Evolutionary conservation across 352 stramenopile genomes (phyloP), one percentile per base, ranked within the genome.

Genomic region (Pythium periplocum): DNA sequence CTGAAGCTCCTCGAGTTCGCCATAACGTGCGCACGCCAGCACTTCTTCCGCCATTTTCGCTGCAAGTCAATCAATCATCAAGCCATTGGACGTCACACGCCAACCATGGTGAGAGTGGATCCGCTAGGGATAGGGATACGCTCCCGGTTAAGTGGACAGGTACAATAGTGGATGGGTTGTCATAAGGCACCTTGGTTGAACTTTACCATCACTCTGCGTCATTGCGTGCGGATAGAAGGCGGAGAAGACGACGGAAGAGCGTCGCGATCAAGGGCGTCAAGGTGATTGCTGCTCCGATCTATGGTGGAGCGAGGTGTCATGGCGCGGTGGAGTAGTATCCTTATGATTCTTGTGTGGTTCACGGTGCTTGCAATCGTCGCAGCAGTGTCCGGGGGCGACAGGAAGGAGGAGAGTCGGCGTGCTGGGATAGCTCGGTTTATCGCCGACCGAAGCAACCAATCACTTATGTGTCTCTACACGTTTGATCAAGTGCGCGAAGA

Each of bases 11-110:
- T 90, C 65, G 6, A 67, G 61, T 47, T 94, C 80, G 47, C 84
- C 84, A 48, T 77, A 83, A 51, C 84, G 84, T 49, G 84, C 84
- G 49, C 79, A 84, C 54, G 71, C 68, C 11, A 94, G 64, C 50
- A 78, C 64, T 59, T 83, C 71, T 38, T 86, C 74, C 7, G 68
- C 68, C 68, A 69, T 77, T 17, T 44, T 46, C 48, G 31, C 11
- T 55, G 12, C 39, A 26, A 26, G 17, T 26, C 17, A 26, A 49
- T 51, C 43, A 60, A 53, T 56, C 43, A 47, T 47, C 46, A 40
- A 38, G 50, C 47, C 54, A 55, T 42, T 42, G 50, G 38, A 42
- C 34, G 3, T 6, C 4, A 17, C 2, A 17, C 47, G 45, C 41
- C 57, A 43, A 57, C 51, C 51, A 57, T 26, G 51, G 39, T 43